Percentiles rank a stretch among this genome's conserved stretches.
Conservation (phyloP, 768 basidiomycete species). For the Boletus sp. region DNA sequence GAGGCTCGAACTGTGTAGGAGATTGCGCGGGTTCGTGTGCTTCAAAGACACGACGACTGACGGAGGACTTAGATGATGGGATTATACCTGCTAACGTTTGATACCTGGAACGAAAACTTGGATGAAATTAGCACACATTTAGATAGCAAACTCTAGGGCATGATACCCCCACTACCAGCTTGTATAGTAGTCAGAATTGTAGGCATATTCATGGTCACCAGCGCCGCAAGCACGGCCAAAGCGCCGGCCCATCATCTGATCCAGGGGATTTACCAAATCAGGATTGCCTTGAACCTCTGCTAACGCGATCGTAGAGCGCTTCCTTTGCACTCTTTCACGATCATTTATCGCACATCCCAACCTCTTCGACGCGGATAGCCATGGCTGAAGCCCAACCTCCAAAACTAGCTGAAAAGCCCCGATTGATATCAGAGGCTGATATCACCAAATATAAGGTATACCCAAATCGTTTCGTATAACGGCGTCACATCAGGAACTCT, state of each 20-base stretch:
- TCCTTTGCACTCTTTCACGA: constrained; percentile 4
- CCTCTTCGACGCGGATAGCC: constrained; percentile 6
- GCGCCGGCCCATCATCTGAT: neutral
- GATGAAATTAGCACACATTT: constrained; percentile 14
- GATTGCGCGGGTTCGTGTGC: constrained; percentile 55
- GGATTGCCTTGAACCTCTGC: constrained; percentile 12
- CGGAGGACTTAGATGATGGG: constrained; percentile 5
- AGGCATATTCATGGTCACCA: constrained; percentile 11
- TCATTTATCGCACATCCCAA: constrained; percentile 3
- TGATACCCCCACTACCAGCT: constrained; percentile 22
- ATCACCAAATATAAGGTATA: constrained; percentile 85
- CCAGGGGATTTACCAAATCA: constrained; percentile 25
- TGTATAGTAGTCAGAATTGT: constrained; percentile 28
- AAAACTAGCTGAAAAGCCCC: constrained; percentile 47
- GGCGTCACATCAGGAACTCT: constrained; percentile 6
- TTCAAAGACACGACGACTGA: constrained; percentile 36
- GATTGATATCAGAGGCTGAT: constrained; percentile 65
- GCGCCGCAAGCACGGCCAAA: neutral
- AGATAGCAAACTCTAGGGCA: constrained; percentile 21
- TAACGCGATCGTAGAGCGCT: constrained; percentile 4
- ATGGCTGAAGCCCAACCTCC: constrained; percentile 64
- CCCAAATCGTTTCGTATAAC: constrained; percentile 15
- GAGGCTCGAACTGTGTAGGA: constrained; percentile 35
- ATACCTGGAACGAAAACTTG: constrained; percentile 18
- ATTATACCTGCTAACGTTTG: constrained; percentile 15